Percentiles rank a stretch among this genome's conserved stretches.
Evolutionary conservation across 2,329 filamentous ascomycete species (phyloP).

Genomic region (Apiospora pterosperma): DNA sequence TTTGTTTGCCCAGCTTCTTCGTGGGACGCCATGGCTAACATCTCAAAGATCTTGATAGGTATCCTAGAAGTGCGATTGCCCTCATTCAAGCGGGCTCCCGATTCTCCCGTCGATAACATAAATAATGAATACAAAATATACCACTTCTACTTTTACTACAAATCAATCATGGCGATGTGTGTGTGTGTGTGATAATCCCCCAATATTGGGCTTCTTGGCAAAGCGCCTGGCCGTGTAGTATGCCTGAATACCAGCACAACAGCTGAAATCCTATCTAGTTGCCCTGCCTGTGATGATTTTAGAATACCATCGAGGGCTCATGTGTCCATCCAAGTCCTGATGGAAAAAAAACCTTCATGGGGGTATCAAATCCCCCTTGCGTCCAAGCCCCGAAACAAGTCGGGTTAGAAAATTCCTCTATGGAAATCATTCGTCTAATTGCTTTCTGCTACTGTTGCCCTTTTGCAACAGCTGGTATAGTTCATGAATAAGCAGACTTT

Average conservation of each 20-base stretch:
- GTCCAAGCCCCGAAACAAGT: no score
- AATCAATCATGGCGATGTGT: not conserved
- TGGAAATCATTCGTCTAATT: no score
- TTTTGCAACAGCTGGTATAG: not conserved
- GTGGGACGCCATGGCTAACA: conserved; percentile 11
- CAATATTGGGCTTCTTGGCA: no score
- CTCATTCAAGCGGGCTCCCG: not conserved
- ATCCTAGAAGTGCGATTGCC: not conserved
- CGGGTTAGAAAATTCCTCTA: no score
- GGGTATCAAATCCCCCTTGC: no score
- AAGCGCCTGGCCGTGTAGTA: not conserved
- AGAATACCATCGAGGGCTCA: no score
- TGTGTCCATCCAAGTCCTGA: no score
- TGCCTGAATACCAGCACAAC: no score
- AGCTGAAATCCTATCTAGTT: no score
- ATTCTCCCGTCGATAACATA: not conserved
- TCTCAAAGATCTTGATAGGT: conserved; percentile 2
- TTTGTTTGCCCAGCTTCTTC: not conserved
- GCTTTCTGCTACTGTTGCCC: not conserved
- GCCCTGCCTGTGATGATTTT: no score
- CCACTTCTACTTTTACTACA: not conserved
- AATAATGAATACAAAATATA: not conserved
- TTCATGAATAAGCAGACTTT: not conserved
- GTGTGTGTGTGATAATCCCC: not conserved
- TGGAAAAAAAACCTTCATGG: no score